Base-by-base conservation (phyloP, 768 basidiomycete genomes). In the Trametes meyenii region DNA sequence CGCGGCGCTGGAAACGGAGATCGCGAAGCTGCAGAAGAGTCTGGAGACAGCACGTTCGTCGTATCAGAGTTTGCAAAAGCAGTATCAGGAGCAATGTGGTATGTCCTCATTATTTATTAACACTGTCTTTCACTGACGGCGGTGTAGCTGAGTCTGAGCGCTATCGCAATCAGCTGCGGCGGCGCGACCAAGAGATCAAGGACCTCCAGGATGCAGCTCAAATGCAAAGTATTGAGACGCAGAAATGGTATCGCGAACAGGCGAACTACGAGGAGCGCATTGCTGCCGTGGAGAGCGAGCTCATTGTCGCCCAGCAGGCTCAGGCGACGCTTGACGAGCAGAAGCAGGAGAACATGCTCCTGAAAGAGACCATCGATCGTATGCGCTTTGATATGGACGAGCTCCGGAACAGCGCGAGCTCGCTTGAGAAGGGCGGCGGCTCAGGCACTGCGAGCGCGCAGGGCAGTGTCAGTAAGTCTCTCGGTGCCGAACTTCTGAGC, bases 321-420 rank as follows among this genome's bases (percentile, higher is more conserved):
- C 87, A 92, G 55, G 82, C 79, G 0, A 83, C 86, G 61, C 81
- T 97, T 39, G 93, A 96, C 61, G 88, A 90, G 67, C 96, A 98
- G 78, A 97, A 97, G 77, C 92, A 94, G 69, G 93, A 96, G 79
- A 98, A 97, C 69, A 71, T 96, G 66, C 75, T 93, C 70, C 80
- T 98, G 62, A 96, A 96, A 71, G 96, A 98, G 79, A 97, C 95
- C 1, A 98, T 98, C 66, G 95, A 97, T 71, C 83, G 94, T 49
- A 88, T 97, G 84, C 82, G 92, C 35, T 96, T 89, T 65, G 96
- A 98, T 68, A 85, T 98, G 81, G 95, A 98, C 67, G 94, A 96
- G 74, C 84, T 96, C 80, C 81, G 94, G 42, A 84, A 77, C 54
- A 76, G 73, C 49, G 76, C 78, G 5, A 71, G 75, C 40, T 74